Percentiles rank a stretch among this genome's conserved stretches.
Conservation (phyloP, 805 yeast species). For the Candida peoriensis region DNA sequence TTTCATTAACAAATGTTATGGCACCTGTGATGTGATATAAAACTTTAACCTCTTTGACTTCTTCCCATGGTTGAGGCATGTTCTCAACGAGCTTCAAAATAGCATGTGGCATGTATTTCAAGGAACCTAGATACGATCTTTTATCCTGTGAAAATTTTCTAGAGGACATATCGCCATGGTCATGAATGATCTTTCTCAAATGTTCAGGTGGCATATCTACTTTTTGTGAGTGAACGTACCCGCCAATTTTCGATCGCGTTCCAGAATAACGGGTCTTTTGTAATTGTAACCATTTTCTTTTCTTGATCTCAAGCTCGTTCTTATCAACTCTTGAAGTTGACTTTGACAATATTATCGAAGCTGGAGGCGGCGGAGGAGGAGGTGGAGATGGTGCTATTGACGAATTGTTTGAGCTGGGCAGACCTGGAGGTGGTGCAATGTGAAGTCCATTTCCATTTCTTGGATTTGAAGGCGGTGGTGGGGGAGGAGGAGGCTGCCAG, state of each 20-base stretch:
- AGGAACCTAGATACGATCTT: constrained; percentile 81
- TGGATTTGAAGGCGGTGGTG: constrained; percentile 22
- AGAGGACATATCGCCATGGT: constrained; percentile 82
- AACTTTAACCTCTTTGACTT: constrained; percentile 76
- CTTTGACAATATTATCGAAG: constrained; percentile 17
- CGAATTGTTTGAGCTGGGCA: constrained; percentile 1
- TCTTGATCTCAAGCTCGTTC: constrained; percentile 36
- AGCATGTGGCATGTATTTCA: constrained; percentile 96
- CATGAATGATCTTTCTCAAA: constrained; percentile 73
- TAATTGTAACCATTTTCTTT: constrained; percentile 54
- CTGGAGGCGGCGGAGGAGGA: constrained; percentile 33
- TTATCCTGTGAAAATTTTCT: constrained; percentile 78
- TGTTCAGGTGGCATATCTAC: constrained; percentile 93
- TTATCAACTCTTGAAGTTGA: constrained; percentile 14
- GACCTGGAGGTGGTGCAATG: constrained; percentile 27
- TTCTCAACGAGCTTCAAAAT: constrained; percentile 82
- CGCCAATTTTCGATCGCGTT: constrained; percentile 27
- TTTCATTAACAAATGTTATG: constrained; percentile 88
- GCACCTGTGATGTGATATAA: constrained; percentile 91
- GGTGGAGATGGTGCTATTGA: constrained; percentile 27
- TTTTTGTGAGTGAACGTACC: constrained; percentile 54
- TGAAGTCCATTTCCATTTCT: constrained; percentile 13
- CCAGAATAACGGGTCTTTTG: constrained; percentile 56
- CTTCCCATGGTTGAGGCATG: constrained; percentile 99
- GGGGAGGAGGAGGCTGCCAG: constrained; percentile 25